These are phyloP conservation scores for Coniophora puteana DNA, from an alignment of 1,284 basidiomycete genomes.

Conservation along the genomic window DNA sequence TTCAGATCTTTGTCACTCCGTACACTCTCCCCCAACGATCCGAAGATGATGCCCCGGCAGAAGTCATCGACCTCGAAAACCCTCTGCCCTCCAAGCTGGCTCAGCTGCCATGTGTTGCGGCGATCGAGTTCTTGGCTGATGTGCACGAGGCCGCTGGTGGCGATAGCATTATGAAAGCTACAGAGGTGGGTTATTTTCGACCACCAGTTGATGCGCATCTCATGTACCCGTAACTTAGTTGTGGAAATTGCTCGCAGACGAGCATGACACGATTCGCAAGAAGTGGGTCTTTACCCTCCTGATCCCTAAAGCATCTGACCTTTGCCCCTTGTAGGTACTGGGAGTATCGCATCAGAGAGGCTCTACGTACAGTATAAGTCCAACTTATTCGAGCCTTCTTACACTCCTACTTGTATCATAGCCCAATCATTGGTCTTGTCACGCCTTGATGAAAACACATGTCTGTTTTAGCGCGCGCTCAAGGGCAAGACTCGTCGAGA, in stretches of 20 bases:
- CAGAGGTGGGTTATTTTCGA: constrained; percentile 19
- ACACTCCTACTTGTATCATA: too few species aligned
- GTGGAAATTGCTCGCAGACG: constrained; percentile 67
- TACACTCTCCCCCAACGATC: constrained; percentile 45
- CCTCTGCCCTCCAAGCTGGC: constrained; percentile 65
- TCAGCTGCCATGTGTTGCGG: constrained; percentile 69
- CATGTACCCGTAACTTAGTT: constrained; percentile 36
- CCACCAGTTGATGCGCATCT: constrained; percentile 7
- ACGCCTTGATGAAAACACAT: too few species aligned
- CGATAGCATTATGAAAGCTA: constrained; percentile 27
- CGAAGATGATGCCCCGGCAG: constrained; percentile 21
- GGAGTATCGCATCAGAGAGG: constrained; percentile 47
- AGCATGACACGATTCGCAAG: constrained; percentile 77
- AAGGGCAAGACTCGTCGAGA: too few species aligned
- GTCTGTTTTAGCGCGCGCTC: too few species aligned
- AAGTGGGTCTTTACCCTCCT: constrained; percentile 44
- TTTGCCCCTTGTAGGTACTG: constrained; percentile 31
- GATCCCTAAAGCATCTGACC: constrained; percentile 11
- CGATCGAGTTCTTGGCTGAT: constrained; percentile 87
- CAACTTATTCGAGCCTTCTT: too few species aligned
- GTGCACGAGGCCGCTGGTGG: constrained; percentile 54
- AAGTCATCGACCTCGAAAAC: constrained; percentile 68
- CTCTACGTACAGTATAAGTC: constrained; percentile 13
- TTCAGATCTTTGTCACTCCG: constrained; percentile 59
- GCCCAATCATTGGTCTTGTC: too few species aligned